These are phyloP conservation scores for Hawksworthiomyces lignivorus DNA, from an alignment of 2,329 filamentous ascomycete species.

Conservation along the genomic window DNA sequence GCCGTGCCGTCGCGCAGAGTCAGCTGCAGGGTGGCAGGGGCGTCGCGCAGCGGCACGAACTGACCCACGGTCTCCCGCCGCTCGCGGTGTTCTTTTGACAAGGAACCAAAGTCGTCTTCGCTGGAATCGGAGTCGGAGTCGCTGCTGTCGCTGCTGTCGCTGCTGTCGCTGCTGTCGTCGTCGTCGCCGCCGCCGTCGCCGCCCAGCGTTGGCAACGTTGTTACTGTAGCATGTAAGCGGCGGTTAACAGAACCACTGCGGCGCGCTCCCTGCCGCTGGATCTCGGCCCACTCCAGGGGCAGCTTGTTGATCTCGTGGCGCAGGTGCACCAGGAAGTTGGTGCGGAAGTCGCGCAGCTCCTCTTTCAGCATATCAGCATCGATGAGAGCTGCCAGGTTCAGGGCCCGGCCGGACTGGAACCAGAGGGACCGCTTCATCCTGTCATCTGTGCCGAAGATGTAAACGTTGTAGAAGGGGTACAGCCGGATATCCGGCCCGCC, in stretches of 20 bases:
- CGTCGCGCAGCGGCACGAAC: conserved; percentile 1
- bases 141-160: neutral
- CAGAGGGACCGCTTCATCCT: conserved; percentile 6
- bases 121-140: neutral
- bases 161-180: neutral
- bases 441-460: too few species aligned
- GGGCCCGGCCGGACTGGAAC: conserved; percentile 6
- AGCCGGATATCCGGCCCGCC: too few species aligned
- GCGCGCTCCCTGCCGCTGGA: too few species aligned
- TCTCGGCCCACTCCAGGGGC: conserved; percentile 1
- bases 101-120: too few species aligned
- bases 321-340: conserved; percentile 11
- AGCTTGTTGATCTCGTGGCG: neutral
- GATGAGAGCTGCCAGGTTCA: conserved; percentile 1
- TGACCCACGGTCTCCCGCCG: neutral
- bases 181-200: too few species aligned
- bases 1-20: neutral
- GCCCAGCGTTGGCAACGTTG: too few species aligned
- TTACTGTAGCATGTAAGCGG: too few species aligned
- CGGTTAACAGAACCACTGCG: too few species aligned
- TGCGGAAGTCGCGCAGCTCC: conserved; percentile 4
- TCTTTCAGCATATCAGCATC: neutral
- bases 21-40: neutral
- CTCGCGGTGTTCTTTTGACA: too few species aligned
- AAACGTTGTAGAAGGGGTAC: too few species aligned